Evolutionary conservation across 2,329 filamentous ascomycete species (phyloP).

Genomic region (Chaetomiaceae sp.): DNA sequence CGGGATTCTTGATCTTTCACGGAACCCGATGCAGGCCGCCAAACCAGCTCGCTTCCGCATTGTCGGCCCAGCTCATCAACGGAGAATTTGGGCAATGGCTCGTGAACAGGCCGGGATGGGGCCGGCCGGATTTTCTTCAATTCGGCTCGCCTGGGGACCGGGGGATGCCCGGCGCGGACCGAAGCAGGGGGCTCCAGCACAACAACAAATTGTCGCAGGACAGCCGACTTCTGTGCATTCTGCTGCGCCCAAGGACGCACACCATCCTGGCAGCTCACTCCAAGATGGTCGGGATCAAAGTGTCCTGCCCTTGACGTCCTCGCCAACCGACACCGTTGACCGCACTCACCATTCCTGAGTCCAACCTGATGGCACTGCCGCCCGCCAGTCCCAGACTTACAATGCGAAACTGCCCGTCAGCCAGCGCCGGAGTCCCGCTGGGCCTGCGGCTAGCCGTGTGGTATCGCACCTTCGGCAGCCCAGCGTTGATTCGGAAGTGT

Average conservation of each 20-base stretch:
- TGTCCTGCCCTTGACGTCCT: not conserved
- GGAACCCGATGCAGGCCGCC: slow-evolving; percentile 6
- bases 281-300: slow-evolving; percentile 20
- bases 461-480: slow-evolving; percentile 34
- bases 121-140: too few relatives aligned
- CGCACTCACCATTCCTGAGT: too few relatives aligned
- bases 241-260: not conserved
- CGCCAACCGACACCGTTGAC: not conserved
- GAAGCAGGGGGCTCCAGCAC: too few relatives aligned
- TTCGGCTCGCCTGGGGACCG: too few relatives aligned
- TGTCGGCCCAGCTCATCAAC: too few relatives aligned
- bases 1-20: too few relatives aligned
- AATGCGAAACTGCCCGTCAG: slow-evolving; percentile 27
- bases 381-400: slow-evolving; percentile 25
- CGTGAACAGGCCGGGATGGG: not conserved
- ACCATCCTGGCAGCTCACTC: slow-evolving; percentile 2
- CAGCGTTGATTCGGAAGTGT: slow-evolving; percentile 25
- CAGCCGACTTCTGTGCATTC: not conserved
- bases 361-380: slow-evolving; percentile 24
- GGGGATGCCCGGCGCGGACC: too few relatives aligned
- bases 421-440: slow-evolving; percentile 8
- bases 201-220: too few relatives aligned
- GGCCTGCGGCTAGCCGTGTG: slow-evolving; percentile 6
- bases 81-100: too few relatives aligned
- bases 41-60: not conserved